Evolutionary conservation across 768 basidiomycete genomes (phyloP).

Genomic region (Termitomyces eurrhizus): DNA sequence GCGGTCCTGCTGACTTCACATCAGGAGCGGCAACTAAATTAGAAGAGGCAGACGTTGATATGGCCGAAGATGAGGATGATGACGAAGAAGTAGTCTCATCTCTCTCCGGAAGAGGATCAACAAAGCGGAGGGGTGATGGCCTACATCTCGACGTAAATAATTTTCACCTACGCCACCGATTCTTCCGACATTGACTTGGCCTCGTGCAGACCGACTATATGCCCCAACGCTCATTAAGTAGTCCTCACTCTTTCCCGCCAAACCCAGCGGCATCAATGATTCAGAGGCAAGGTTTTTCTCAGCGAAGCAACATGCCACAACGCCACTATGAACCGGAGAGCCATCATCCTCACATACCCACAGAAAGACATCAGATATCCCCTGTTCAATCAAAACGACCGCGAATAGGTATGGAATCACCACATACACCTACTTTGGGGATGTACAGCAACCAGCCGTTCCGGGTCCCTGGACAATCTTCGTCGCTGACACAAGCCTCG

Average conservation of each 20-base stretch:
- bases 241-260: constrained; percentile 7
- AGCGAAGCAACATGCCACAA: not conserved
- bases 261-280: constrained; percentile 9
- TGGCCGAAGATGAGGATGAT: constrained; percentile 27
- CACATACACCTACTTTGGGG: not conserved
- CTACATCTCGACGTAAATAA: constrained; percentile 5
- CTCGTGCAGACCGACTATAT: constrained; percentile 4
- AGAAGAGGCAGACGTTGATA: constrained; percentile 33
- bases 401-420: constrained; percentile 3
- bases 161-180: not conserved
- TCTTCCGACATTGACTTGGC: not conserved
- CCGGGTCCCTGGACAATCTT: constrained; percentile 1
- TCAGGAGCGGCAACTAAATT: constrained; percentile 26
- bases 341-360: not conserved
- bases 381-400: constrained; percentile 5
- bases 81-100: constrained; percentile 16
- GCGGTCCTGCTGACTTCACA: constrained; percentile 43
- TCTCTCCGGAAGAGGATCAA: not conserved
- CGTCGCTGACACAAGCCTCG: constrained; percentile 1
- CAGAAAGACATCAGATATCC: constrained; percentile 3
- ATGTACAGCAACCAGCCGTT: not conserved
- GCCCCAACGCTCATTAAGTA: not conserved
- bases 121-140: constrained; percentile 6
- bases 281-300: not conserved
- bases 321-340: constrained; percentile 9